These are phyloP conservation scores for Podospora anserina DNA, from an alignment of 495 filamentous ascomycete genomes.

Conservation along the genomic window DNA sequence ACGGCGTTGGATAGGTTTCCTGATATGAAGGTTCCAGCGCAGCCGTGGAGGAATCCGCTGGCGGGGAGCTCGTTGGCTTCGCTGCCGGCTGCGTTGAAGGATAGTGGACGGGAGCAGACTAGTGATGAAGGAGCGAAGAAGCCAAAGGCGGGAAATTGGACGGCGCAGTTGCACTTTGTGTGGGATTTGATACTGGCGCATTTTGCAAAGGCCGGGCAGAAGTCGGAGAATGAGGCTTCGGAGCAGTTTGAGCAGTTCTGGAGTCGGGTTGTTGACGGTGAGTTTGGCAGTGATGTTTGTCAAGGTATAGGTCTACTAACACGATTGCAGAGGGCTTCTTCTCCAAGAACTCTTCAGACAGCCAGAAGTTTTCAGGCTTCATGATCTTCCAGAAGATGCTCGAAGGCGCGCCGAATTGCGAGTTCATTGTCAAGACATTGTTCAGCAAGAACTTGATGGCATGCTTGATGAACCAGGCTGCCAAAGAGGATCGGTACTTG, in stretches of 20 bases:
- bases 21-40: conserved; percentile 56
- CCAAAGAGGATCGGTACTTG: conserved; percentile 78
- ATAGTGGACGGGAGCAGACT: conserved; percentile 59
- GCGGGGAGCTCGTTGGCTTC: conserved; percentile 56
- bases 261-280: conserved; percentile 83
- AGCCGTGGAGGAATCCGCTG: conserved; percentile 78
- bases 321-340: conserved; percentile 67
- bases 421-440: conserved; percentile 41
- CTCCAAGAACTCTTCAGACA: conserved; percentile 70
- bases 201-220: conserved; percentile 39
- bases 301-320: conserved; percentile 25
- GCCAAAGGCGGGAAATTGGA: conserved; percentile 61
- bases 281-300: conserved; percentile 33
- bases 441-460: conserved; percentile 82
- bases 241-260: conserved; percentile 74
- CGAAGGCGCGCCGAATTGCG: conserved; percentile 39
- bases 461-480: conserved; percentile 80
- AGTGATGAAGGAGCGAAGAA: conserved; percentile 34
- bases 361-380: conserved; percentile 89
- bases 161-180: conserved; percentile 77
- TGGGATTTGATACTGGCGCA: conserved; percentile 72
- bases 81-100: conserved; percentile 74
- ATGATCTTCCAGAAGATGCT: conserved; percentile 75
- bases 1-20: conserved; percentile 61
- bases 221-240: conserved; percentile 24